Base-by-base conservation (phyloP, 129 eudicot genomes). In the Flaveria linearis region DNA sequence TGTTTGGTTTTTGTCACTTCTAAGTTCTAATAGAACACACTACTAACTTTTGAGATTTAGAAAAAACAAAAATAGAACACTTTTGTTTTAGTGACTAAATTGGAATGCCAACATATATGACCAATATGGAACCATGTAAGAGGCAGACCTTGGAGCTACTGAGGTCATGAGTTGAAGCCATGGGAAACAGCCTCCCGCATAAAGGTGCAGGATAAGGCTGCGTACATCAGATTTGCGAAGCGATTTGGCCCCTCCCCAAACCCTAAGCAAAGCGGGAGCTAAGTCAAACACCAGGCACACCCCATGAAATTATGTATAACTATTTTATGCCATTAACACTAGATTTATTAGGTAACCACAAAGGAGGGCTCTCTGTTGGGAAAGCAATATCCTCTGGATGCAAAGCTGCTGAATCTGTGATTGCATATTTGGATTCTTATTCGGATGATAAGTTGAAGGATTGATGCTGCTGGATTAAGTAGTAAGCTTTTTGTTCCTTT, bases 301-400 rank as follows among this genome's bases (percentile, higher is more conserved):
- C 39, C 7, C 3, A 33, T 33, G 39, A 33, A 4, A 33, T 5
- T 33, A 33, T 33, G 39, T 33, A 28, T 28, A 5, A 33, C 39
- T 70, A 28, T 26, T 71, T 57, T 5, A 42, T 49, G 56, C 33
- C n/a, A 67, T 47, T 68, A 23, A 68, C 55, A 17, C 74, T 43
- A 20, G 23, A 11, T 20, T 7, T 77, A 57, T 36, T 75, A 95
- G 99, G 99, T 68, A 95, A 95, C 82, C 96, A 95, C 82, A 95
- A 83, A 83, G 95, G 91, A 80, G 99, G 99, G 74, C 80, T 95
- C 39, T 91, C 99, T 16, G 96, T 95, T 47, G 99, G 99, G 52
- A 95, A 91, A 84, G 92, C 99, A 50, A 80, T 95, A 82, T 82
- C 96, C 33, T 89, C 94, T 0, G 99, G 99, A 70, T 91, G 92